phyloP scores from a whole-genome alignment of 257 asterid species.

The Fraxinus quadrangulata region DNA sequence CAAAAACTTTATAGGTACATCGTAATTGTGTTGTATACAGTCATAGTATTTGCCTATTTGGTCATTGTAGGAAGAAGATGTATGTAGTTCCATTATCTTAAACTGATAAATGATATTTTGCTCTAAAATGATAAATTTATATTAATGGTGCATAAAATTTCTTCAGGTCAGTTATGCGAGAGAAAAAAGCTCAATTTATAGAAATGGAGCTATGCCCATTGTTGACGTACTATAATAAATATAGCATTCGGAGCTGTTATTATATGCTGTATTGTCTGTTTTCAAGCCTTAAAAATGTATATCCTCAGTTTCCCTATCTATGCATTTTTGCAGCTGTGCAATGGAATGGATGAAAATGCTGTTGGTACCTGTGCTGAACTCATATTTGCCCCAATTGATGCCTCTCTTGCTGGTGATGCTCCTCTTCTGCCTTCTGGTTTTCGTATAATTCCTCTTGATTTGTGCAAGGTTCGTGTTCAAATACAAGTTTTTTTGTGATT shows the following conservation, averaged over 20 bases:
- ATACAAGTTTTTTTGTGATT: background rate
- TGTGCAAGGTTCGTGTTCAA: slow-evolving; percentile 57
- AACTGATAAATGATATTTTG: too few species aligned
- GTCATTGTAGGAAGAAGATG: too few species aligned
- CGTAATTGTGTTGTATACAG: too few species aligned
- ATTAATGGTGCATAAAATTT: too few species aligned
- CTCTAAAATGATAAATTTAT: too few species aligned
- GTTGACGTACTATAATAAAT: background rate
- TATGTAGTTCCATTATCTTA: too few species aligned
- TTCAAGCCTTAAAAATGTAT: background rate
- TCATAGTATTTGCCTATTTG: too few species aligned
- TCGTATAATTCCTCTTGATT: slow-evolving; percentile 79
- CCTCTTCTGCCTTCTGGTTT: slow-evolving; percentile 90
- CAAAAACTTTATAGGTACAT: too few species aligned
- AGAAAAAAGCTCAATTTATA: background rate
- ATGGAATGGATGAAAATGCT: slow-evolving; percentile 87
- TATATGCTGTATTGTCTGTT: background rate
- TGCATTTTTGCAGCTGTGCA: slow-evolving; percentile 54
- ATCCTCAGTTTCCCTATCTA: slow-evolving; percentile 1
- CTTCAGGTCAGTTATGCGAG: background rate
- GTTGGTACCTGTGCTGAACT: slow-evolving; percentile 82
- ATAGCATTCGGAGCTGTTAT: background rate
- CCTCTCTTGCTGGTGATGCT: slow-evolving; percentile 81
- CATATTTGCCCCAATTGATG: slow-evolving; percentile 87
- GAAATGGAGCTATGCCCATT: background rate